Evolutionary conservation across 2,329 filamentous ascomycete genomes (phyloP), one percentile per base, ranked within the genome.

Genomic region (Aspergillus ibericus): DNA sequence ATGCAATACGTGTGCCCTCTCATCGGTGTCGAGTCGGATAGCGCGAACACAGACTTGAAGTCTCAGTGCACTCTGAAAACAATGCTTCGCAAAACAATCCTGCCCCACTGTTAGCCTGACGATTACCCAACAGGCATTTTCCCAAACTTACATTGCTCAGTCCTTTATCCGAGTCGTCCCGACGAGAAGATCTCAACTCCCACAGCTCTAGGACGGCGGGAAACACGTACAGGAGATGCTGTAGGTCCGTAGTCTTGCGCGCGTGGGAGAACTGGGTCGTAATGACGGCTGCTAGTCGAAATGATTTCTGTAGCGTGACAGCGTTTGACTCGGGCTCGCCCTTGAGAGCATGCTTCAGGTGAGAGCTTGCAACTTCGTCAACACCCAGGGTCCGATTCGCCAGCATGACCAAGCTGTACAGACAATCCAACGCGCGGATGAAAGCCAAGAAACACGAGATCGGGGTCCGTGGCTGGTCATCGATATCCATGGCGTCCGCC

Each of bases 321-420:
- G 76, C 73, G 35, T 72, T 64, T 10, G 66, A 59, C 35, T 74
- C 67, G 7, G 72, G 70, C n/a, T 77, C 69, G 12, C 71, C 70
- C 58, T 70, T 72, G 9, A 79, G 62, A 9, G 73, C 70, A 52
- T 77, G 70, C 56, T 75, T 75, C n/a, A 80, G 55, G 59, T 78
- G 76, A 8, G 72, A 73, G 51, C 70, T 68, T n/a, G 72, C 70
- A 15, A 69, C 66, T 25, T 72, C 70, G 53, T 71, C 70, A 7
- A 63, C 59, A n/a, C 63, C 62, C 12, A 64, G 53, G 22, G 65
- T 67, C 36, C 59, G 69, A 54, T 67, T 72, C 49, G 61, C 66
- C 46, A 71, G 66, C 27, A 53, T 63, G 38, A 70, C 69, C 42
- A 74, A 58, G 38, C 68, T 69, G 55, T 74, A 73, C 16, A 76